phyloP scores from a whole-genome alignment of 2,329 filamentous ascomycete species.

The Trichoderma sp. region DNA sequence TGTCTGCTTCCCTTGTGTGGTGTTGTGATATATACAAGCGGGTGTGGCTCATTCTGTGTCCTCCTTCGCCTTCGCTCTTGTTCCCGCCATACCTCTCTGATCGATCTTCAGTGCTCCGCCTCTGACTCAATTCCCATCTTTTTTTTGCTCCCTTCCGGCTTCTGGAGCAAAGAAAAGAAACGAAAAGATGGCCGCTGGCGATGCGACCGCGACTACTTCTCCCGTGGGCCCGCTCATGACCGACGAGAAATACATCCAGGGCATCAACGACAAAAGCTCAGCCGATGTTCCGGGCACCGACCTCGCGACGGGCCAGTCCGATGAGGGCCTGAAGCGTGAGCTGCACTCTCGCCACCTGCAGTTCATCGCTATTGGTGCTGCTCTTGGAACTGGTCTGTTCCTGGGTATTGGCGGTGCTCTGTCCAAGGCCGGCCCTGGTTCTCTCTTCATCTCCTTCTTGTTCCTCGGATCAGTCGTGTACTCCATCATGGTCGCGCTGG shows the following conservation, averaged over 20 bases:
- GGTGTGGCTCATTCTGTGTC: background rate
- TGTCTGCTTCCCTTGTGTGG: background rate
- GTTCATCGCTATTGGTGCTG: constrained; percentile 55
- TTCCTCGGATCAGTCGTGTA: constrained; percentile 72
- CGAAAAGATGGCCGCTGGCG: constrained; percentile 17
- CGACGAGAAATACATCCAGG: constrained; percentile 31
- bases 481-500: constrained; percentile 68
- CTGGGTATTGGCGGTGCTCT: constrained; percentile 64
- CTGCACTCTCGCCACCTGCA: constrained; percentile 44
- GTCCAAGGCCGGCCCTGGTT: constrained; percentile 61
- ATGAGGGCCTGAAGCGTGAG: constrained; percentile 38
- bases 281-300: constrained; percentile 25
- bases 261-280: constrained; percentile 29
- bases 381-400: constrained; percentile 71
- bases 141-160: background rate
- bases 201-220: constrained; percentile 7
- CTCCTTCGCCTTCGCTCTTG: background rate
- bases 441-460: constrained; percentile 64
- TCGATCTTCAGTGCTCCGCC: background rate
- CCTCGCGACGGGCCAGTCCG: constrained; percentile 35
- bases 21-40: background rate
- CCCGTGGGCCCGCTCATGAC: constrained; percentile 19
- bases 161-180: background rate
- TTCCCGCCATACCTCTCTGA: background rate
- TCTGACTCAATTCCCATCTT: background rate